Evolutionary conservation across 805 yeast genomes (phyloP), one percentile per base, ranked within the genome.

Genomic region (Saccharomycopsis synnaedendra): DNA sequence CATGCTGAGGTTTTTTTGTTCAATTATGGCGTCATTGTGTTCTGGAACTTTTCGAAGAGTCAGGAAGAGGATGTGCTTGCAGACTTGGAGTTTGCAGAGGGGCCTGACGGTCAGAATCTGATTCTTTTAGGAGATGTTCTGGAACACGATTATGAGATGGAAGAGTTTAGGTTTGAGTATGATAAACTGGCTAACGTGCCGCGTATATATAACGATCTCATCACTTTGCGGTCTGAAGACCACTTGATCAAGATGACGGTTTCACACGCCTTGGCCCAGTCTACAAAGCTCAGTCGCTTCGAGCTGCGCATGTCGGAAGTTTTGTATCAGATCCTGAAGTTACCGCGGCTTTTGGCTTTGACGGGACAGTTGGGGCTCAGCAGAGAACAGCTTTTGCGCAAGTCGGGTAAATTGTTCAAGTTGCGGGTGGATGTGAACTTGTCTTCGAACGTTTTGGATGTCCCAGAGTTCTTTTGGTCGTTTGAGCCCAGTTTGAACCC

Each of bases 381-480:
- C 46, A 71, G 97, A 42, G 85, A 85, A 55, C 94, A 90, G 58
- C 70, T 93, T 29, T 61, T 90, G 53, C 86, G 82, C 59, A 87
- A 90, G 58, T 85, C 95, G 1, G 98, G 98, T 5, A 80, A 83
- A 60, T 67, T 93, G 42, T 90, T 90, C 70, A 89, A 88, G 57
- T 64, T 93, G 32, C 71, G 97, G 44, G 96, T 89, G 9, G 97
- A 93, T 63, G 97, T 93, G 4, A 93, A 93, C 60, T 67, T 93
- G 44, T 82, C 90, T 3, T 85, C 96, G 7, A 85, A 85, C 54
- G 88, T 93, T 28, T 69, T 93, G 46, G 98, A 93, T 59, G 88
- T 96, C 0, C 98, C 98, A 0, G 96, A 87, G 53, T 88, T 86
- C 59, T 93, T 93, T 63, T 93, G 98, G 98, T 85, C 89, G 44